phyloP scores from a whole-genome alignment of 306 rosid species.

The Herpetospermum pedunculosum region DNA sequence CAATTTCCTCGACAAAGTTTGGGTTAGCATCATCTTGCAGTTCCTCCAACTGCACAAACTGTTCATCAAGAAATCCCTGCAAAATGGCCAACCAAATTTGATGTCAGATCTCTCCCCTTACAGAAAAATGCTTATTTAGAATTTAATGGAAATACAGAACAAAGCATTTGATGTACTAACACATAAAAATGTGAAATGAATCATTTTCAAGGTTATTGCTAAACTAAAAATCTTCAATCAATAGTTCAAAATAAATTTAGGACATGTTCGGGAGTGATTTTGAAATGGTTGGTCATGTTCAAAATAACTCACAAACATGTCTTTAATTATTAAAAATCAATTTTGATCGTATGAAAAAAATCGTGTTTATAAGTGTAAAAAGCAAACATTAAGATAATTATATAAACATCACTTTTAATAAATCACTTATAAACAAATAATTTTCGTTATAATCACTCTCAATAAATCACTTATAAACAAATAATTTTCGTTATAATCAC shows the following conservation, averaged over 20 bases:
- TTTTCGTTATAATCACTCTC: too few species aligned
- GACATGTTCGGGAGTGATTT: too few species aligned
- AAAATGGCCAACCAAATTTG: not conserved
- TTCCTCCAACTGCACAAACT: conserved; percentile 76
- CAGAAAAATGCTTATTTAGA: not conserved
- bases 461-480: too few species aligned
- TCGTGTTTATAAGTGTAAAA: too few species aligned
- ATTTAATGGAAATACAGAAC: not conserved
- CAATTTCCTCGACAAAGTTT: conserved; percentile 86
- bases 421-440: too few species aligned
- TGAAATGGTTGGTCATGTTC: too few species aligned
- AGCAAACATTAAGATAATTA: too few species aligned
- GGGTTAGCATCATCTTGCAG: conserved; percentile 81
- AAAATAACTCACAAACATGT: too few species aligned
- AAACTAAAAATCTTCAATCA: not conserved
- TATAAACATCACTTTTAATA: too few species aligned
- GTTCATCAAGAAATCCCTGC: conserved; percentile 78
- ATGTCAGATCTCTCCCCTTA: not conserved
- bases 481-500: too few species aligned
- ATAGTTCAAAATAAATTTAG: not conserved
- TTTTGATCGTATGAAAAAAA: too few species aligned
- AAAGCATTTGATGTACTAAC: not conserved
- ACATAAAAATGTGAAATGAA: not conserved
- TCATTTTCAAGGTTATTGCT: not conserved
- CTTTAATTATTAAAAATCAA: too few species aligned